Conservation (phyloP, 2,329 filamentous ascomycete genomes). For the Phyllosticta citribraziliensis region DNA sequence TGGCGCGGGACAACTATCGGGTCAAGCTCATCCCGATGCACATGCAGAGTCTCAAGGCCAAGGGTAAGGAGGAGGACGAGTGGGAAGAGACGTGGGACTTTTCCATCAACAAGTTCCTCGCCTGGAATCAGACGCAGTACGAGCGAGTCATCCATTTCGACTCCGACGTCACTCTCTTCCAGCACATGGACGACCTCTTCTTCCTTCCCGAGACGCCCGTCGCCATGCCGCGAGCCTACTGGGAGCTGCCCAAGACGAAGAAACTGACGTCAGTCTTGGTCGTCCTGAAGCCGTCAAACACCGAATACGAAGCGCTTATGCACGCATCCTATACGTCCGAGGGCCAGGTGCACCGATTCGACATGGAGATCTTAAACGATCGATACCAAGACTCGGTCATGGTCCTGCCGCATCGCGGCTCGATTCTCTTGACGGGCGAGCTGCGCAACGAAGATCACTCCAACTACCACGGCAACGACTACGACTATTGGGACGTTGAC, state of each 20-base stretch:
- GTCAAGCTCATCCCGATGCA: constrained; percentile 41
- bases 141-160: constrained; percentile 49
- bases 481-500: constrained; percentile 51
- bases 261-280: constrained; percentile 51
- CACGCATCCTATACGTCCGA: constrained; percentile 16
- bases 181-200: constrained; percentile 62
- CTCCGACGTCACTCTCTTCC: constrained; percentile 53
- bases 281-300: constrained; percentile 48
- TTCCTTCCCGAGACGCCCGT: constrained; percentile 50
- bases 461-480: constrained; percentile 42
- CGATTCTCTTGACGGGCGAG: constrained; percentile 52
- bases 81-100: constrained; percentile 45
- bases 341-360: constrained; percentile 36
- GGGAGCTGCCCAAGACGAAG: constrained; percentile 40
- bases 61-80: not conserved
- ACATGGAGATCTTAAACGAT: constrained; percentile 60
- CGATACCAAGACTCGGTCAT: constrained; percentile 50
- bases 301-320: constrained; percentile 37
- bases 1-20: constrained; percentile 41
- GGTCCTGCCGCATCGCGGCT: constrained; percentile 54
- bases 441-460: constrained; percentile 47
- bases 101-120: constrained; percentile 57
- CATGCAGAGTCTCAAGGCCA: constrained; percentile 27
- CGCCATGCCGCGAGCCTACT: constrained; percentile 64
- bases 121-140: constrained; percentile 59